phyloP scores from a whole-genome alignment of 164 flowering plant genomes.

The Protea cynaroides region DNA sequence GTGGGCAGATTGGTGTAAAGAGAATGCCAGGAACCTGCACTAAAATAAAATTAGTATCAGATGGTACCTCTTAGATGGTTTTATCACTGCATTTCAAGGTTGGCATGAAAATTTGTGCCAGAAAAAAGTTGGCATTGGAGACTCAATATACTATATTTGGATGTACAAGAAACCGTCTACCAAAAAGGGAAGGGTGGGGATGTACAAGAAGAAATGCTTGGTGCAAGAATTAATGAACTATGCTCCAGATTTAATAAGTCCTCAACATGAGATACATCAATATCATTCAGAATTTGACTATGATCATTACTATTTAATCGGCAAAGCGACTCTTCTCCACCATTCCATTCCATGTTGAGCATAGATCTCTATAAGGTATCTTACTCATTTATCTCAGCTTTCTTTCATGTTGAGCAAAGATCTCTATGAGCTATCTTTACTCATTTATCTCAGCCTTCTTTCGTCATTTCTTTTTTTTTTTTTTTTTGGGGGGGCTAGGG shows the following conservation, averaged over 20 bases:
- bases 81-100: neutral
- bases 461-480: no score
- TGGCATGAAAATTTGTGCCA: no score
- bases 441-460: neutral
- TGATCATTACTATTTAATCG: no score
- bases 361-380: neutral
- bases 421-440: neutral
- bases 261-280: neutral
- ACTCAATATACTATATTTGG: neutral
- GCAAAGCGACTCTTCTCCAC: neutral
- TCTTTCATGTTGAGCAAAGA: no score
- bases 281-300: no score
- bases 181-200: no score
- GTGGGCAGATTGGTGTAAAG: conserved; percentile 97
- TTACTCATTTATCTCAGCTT: no score
- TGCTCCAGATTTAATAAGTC: neutral
- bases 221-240: neutral
- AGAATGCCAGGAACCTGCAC: conserved; percentile 92
- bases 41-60: neutral
- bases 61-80: neutral
- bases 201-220: neutral
- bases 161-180: neutral
- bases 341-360: neutral
- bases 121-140: no score
- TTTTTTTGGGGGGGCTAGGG: no score